phyloP scores from a whole-genome alignment of 768 basidiomycete genomes.

The Lactifluus subvellereus region DNA sequence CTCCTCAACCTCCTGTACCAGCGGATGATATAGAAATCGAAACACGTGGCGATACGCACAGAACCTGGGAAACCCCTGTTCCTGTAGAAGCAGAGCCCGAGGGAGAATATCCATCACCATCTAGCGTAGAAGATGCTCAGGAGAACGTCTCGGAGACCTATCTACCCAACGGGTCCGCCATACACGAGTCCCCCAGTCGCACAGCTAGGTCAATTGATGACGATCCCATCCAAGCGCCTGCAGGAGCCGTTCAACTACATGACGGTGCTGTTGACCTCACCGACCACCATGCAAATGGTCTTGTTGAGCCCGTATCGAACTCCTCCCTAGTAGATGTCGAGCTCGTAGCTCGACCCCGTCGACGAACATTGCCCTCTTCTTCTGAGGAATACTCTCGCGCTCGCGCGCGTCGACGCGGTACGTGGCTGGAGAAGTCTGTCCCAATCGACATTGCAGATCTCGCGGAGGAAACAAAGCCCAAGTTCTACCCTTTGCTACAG shows the following conservation, averaged over 20 bases:
- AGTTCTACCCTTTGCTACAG: slow-evolving; percentile 45
- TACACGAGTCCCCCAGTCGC: background rate
- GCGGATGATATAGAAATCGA: slow-evolving; percentile 10
- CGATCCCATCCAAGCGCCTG: background rate
- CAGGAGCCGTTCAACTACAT: background rate
- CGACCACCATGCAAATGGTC: background rate
- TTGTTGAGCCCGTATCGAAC: background rate
- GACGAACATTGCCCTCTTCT: slow-evolving; percentile 24
- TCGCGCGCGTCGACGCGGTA: slow-evolving; percentile 38
- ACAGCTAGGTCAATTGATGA: background rate
- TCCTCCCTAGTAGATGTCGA: slow-evolving; percentile 9
- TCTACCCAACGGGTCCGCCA: background rate
- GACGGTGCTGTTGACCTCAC: background rate
- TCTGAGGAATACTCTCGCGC: slow-evolving; percentile 39
- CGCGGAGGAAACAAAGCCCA: slow-evolving; percentile 27
- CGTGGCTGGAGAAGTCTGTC: slow-evolving; percentile 36
- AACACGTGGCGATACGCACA: slow-evolving; percentile 8
- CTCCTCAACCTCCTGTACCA: background rate
- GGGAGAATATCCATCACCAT: background rate
- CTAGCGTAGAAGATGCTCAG: background rate
- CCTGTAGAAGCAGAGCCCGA: slow-evolving; percentile 1
- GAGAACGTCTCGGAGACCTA: background rate
- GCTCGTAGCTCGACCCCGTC: slow-evolving; percentile 10
- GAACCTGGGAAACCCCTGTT: background rate
- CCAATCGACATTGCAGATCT: slow-evolving; percentile 34